Conservation (phyloP, 2,329 filamentous ascomycete genomes). For the Ilyonectria robusta region DNA sequence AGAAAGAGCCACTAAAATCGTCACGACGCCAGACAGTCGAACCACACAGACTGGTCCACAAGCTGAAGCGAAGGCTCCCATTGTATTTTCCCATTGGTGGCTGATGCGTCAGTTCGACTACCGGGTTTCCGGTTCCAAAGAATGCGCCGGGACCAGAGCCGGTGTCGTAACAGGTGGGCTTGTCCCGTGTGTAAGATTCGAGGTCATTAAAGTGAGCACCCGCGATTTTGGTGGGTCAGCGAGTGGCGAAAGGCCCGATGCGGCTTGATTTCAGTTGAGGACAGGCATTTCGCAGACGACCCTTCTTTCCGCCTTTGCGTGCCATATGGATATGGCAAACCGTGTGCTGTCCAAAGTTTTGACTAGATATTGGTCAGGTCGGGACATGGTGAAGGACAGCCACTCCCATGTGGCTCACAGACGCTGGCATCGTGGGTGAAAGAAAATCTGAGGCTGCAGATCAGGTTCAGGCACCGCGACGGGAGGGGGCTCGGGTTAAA, state of each 20-base stretch:
- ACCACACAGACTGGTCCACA: constrained; percentile 3
- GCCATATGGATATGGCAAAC: neutral
- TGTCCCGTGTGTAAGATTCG: neutral
- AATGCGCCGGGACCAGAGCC: neutral
- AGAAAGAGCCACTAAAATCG: constrained; percentile 14
- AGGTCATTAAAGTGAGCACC: constrained; percentile 14
- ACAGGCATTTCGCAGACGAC: neutral
- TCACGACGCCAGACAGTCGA: neutral
- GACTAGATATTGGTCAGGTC: neutral
- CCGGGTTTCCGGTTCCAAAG: neutral
- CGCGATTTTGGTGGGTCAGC: constrained; percentile 16
- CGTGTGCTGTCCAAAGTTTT: neutral
- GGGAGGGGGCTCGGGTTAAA: constrained; percentile 23
- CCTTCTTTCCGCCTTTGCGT: neutral
- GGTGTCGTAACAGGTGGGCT: neutral
- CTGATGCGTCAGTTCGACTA: neutral
- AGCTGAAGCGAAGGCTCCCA: neutral
- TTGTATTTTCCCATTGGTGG: neutral
- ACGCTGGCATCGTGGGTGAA: neutral
- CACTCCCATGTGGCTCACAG: neutral
- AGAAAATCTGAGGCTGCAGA: constrained; percentile 5
- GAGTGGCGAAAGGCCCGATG: constrained; percentile 23
- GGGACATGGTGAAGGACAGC: neutral
- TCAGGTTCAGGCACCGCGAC: constrained; percentile 7
- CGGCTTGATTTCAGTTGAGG: constrained; percentile 6